Percentiles rank a stretch among this genome's conserved stretches.
phyloP scores from a whole-genome alignment of 495 filamentous ascomycete genomes.

The Lasiosphaeriaceae sp. region DNA sequence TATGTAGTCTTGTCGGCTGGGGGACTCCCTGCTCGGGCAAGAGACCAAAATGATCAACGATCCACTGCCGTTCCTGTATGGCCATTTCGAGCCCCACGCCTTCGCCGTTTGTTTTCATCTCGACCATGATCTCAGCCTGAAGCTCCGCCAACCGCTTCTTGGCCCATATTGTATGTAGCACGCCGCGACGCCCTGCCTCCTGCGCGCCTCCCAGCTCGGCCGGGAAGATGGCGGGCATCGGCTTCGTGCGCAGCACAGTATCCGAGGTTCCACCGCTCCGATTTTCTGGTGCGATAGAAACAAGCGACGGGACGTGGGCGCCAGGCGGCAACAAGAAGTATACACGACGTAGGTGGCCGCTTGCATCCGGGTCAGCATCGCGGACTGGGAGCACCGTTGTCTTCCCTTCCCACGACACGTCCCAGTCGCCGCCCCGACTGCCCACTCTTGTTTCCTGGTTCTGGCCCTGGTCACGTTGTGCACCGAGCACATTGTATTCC shows the following conservation, averaged over 20 bases:
- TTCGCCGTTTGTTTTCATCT: constrained; percentile 64
- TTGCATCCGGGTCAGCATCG: constrained; percentile 39
- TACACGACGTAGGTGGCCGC: constrained; percentile 48
- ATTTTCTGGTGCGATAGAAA: constrained; percentile 57
- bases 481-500: constrained; percentile 64
- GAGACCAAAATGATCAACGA: constrained; percentile 73
- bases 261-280: background rate
- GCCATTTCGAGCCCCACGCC: constrained; percentile 79
- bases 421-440: constrained; percentile 50
- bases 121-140: constrained; percentile 63
- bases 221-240: constrained; percentile 77
- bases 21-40: constrained; percentile 24
- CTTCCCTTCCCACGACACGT: constrained; percentile 75
- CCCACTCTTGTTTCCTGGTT: background rate
- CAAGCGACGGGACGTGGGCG: constrained; percentile 59
- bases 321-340: constrained; percentile 72
- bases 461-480: constrained; percentile 15
- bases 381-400: constrained; percentile 59
- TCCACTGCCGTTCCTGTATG: constrained; percentile 74
- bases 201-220: constrained; percentile 62
- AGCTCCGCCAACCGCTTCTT: constrained; percentile 69
- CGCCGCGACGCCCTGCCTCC: constrained; percentile 68
- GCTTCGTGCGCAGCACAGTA: constrained; percentile 54
- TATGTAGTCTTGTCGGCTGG: constrained; percentile 25
- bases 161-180: constrained; percentile 79